Base-by-base conservation (phyloP, 257 asterid genomes). In the Salvia splendens region DNA sequence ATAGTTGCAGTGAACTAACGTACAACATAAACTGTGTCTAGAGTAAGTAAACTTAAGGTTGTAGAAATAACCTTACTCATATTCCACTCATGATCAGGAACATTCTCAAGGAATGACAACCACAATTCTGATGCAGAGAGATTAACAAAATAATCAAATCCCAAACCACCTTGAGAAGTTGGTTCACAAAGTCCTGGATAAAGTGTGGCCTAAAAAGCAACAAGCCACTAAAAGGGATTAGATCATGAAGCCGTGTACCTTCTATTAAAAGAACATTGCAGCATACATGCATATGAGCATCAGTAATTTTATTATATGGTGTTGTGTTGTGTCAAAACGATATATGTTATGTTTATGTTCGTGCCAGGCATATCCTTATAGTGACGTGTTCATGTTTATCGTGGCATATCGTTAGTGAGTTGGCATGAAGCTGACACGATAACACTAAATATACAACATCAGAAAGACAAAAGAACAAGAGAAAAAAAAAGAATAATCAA, bases 171-270 rank as follows among this genome's bases (percentile, higher is more conserved):
- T 81, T 88, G 97, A 56, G 95, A 81, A 75, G 84, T 79, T 56
- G 95, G 87, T 79, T 93, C 95, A 33, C 94, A 86, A 8, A 93
- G 89, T 79, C 99, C 99, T 6, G 99, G 99, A 84, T 88, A 93
- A 49, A 86, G 87, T 15, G 99, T 88, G 70, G 78, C 91, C 99
- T 93, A 74, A 71, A 69, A 58, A 73, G 60, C 64, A 73, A 60
- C 42, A 58, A 73, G 64, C 73, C 24, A 72, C 7, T 54, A 59
- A 46, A 63, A 24, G 50, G 51, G 56, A 60, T 66, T 14, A 60
- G 52, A 30, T 46, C 30, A 12, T 51, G 58, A 68, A 71, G 55
- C 50, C 73, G 50, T 42, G n/a, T 50, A 49, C 46, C 42, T 56
- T 65, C 2, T 55, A 41, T 43, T 53, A 57, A 30, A 65, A 75